Evolutionary conservation across 2,329 filamentous ascomycete genomes (phyloP).

Genomic region (Aspergillus sp.): DNA sequence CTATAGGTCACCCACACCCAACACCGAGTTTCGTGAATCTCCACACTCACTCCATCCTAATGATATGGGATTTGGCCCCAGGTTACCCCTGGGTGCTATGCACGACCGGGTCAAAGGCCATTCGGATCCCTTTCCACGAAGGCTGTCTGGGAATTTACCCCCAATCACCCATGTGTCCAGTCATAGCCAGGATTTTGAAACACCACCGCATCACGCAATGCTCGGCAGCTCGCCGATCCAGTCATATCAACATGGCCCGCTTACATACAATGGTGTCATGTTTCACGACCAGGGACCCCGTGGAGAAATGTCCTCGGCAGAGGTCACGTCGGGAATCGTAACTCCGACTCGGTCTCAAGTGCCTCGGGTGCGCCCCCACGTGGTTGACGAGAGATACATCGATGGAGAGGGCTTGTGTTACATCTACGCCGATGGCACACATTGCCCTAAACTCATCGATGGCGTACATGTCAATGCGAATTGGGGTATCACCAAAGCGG

Average conservation of each 20-base stretch:
- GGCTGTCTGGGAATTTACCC: conserved; percentile 20
- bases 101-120: no score
- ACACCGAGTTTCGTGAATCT: conserved; percentile 11
- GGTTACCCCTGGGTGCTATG: conserved; percentile 2
- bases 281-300: conserved; percentile 10
- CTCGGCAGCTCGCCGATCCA: conserved; percentile 14
- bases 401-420: conserved; percentile 78
- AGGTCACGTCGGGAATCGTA: conserved; percentile 2
- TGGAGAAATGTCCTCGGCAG: no score
- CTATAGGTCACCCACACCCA: conserved; percentile 14
- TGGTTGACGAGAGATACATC: conserved; percentile 44
- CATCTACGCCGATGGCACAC: conserved; percentile 78
- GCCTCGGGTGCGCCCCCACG: conserved; percentile 22
- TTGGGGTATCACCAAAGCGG: conserved; percentile 91
- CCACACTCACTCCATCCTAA: conserved; percentile 15
- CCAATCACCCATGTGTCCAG: conserved; percentile 26
- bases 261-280: conserved; percentile 10
- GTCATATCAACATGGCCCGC: conserved; percentile 13
- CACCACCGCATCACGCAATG: conserved; percentile 12
- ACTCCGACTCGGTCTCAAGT: conserved; percentile 11
- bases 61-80: conserved; percentile 11
- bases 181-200: conserved; percentile 15
- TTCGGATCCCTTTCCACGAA: no score
- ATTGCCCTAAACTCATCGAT: conserved; percentile 78
- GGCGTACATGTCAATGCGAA: conserved; percentile 83